Evolutionary conservation across 2,329 filamentous ascomycete genomes (phyloP).

Genomic region (Cordyceps farinosa): DNA sequence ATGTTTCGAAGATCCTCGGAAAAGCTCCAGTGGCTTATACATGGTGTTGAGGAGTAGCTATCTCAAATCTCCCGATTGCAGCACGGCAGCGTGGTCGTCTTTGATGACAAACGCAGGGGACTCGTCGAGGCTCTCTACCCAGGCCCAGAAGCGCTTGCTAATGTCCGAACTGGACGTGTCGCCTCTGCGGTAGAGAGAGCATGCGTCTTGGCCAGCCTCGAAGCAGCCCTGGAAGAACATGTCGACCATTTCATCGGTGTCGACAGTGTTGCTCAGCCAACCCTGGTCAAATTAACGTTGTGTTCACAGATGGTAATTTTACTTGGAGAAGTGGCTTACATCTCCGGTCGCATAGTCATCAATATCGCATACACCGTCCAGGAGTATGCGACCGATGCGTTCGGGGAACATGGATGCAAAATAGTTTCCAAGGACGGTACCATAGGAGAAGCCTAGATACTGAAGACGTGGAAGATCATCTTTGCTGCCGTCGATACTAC

Average conservation of each 20-base stretch:
- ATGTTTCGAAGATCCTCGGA: no score
- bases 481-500: constrained; percentile 13
- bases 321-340: constrained; percentile 26
- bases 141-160: constrained; percentile 30
- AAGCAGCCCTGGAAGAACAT: constrained; percentile 37
- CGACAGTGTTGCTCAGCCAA: constrained; percentile 36
- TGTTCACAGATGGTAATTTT: no score
- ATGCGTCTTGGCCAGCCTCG: constrained; percentile 30
- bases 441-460: constrained; percentile 51
- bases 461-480: constrained; percentile 31
- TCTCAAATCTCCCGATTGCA: no score
- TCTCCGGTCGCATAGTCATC: constrained; percentile 33
- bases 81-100: no score
- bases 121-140: constrained; percentile 29
- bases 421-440: constrained; percentile 33
- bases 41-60: no score
- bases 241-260: constrained; percentile 35
- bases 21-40: no score
- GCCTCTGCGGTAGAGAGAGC: constrained; percentile 26
- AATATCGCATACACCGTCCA: constrained; percentile 37
- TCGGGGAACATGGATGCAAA: constrained; percentile 36
- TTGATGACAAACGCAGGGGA: constrained; percentile 24
- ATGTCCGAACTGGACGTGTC: constrained; percentile 31
- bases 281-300: no score
- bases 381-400: constrained; percentile 39